phyloP scores from a whole-genome alignment of 257 asterid species.

The Striga asiatica region DNA sequence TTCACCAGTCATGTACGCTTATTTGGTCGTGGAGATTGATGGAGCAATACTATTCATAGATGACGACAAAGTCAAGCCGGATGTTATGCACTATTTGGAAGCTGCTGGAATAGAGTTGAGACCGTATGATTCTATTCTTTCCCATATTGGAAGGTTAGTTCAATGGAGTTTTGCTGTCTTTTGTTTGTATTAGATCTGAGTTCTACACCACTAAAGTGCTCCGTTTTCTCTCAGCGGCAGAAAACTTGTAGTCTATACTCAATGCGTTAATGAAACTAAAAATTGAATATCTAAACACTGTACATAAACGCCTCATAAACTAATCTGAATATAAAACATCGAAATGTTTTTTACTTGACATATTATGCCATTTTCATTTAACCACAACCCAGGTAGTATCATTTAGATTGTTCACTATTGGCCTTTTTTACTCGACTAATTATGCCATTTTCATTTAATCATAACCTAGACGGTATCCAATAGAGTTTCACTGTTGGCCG shows the following conservation, averaged over 20 bases:
- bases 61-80: slow-evolving; percentile 58
- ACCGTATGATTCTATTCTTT: slow-evolving; percentile 74
- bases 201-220: slow-evolving; percentile 2
- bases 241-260: slow-evolving; percentile 8
- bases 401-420: background rate
- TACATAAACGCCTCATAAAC: background rate
- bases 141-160: slow-evolving; percentile 71
- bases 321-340: slow-evolving; percentile 2
- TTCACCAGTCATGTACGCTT: slow-evolving; percentile 94
- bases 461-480: background rate
- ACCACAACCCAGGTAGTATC: background rate
- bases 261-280: background rate
- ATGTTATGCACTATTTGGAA: slow-evolving; percentile 67
- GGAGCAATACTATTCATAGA: slow-evolving; percentile 71
- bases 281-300: background rate
- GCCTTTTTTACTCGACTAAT: no score
- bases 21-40: slow-evolving; percentile 74
- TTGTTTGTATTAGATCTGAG: background rate
- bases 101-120: slow-evolving; percentile 69
- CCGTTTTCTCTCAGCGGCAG: slow-evolving; percentile 10
- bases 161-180: slow-evolving; percentile 2
- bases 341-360: background rate
- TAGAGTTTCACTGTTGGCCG: background rate
- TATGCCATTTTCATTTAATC: background rate
- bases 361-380: background rate